A percentile compares a stretch with the other conserved stretches of the same genome.
phyloP scores from a whole-genome alignment of 768 basidiomycete genomes.

The Suillus bovinus region DNA sequence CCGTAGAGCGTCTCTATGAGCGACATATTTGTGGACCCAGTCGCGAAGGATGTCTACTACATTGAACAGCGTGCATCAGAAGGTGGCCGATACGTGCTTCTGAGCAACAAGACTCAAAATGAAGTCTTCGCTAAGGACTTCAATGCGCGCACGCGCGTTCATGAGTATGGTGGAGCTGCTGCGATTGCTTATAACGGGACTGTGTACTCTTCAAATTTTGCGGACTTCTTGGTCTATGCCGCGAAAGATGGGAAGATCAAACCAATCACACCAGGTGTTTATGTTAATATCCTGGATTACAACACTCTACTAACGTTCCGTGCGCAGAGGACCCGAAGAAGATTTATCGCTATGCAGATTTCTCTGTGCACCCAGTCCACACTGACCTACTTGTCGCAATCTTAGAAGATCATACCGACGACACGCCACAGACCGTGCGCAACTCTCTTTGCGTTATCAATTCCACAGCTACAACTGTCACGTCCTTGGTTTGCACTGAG shows the following conservation, averaged over 20 bases:
- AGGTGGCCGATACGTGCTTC: slow-evolving; percentile 52
- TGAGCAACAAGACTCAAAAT: slow-evolving; percentile 41
- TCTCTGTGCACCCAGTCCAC: slow-evolving; percentile 55
- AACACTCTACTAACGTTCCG: not conserved
- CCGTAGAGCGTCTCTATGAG: slow-evolving; percentile 30
- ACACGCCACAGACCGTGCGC: slow-evolving; percentile 35
- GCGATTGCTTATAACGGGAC: slow-evolving; percentile 47
- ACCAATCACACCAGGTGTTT: slow-evolving; percentile 57
- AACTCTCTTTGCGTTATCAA: slow-evolving; percentile 62
- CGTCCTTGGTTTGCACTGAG: slow-evolving; percentile 52
- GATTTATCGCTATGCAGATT: slow-evolving; percentile 60
- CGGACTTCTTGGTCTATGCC: slow-evolving; percentile 52
- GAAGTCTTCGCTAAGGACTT: slow-evolving; percentile 54
- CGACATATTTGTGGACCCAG: slow-evolving; percentile 55
- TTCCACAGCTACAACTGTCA: slow-evolving; percentile 42
- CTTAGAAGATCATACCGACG: slow-evolving; percentile 68
- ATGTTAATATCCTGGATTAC: not conserved
- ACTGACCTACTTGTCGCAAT: slow-evolving; percentile 58
- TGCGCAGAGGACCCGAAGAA: slow-evolving; percentile 30
- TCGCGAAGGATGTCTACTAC: slow-evolving; percentile 47
- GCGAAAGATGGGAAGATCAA: slow-evolving; percentile 33
- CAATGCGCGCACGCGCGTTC: slow-evolving; percentile 55
- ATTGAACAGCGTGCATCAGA: slow-evolving; percentile 59
- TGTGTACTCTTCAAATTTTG: slow-evolving; percentile 58
- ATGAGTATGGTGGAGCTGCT: slow-evolving; percentile 67